phyloP scores from a whole-genome alignment of 2,329 filamentous ascomycete species.

The Calonectria ilicicola region DNA sequence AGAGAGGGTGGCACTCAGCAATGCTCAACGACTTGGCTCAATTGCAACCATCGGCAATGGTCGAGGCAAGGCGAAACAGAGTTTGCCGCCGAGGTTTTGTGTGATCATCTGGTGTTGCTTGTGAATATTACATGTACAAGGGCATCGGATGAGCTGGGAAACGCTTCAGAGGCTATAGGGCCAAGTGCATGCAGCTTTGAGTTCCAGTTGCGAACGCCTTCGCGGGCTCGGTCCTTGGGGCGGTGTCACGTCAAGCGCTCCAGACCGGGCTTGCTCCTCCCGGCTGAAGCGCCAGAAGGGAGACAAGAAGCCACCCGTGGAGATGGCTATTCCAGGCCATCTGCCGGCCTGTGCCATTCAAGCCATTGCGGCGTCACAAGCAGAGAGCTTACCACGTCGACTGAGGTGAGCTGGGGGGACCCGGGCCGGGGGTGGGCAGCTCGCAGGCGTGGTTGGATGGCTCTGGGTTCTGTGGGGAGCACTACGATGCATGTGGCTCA shows the following conservation, averaged over 20 bases:
- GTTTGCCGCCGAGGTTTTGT: not conserved
- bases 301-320: not conserved
- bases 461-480: not conserved
- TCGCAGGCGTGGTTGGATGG: slow-evolving; percentile 16
- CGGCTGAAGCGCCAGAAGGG: not conserved
- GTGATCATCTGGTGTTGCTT: not conserved
- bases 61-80: slow-evolving; percentile 1
- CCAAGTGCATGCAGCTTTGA: not conserved
- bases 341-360: not conserved
- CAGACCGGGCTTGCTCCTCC: not conserved
- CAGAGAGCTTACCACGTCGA: slow-evolving; percentile 9
- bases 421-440: slow-evolving; percentile 18
- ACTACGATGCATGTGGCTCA: slow-evolving; percentile 15
- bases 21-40: not conserved
- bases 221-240: not conserved
- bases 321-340: slow-evolving; percentile 5
- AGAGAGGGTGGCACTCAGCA: slow-evolving; percentile 3
- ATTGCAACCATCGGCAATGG: not conserved
- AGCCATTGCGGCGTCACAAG: slow-evolving; percentile 10
- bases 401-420: slow-evolving; percentile 12
- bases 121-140: slow-evolving; percentile 3
- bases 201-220: not conserved
- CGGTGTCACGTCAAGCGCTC: not conserved
- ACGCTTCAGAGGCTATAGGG: not conserved
- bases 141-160: not conserved